These are phyloP conservation scores for Eurotiales sp. DNA, from an alignment of 2,329 filamentous ascomycete genomes.

Conservation along the genomic window DNA sequence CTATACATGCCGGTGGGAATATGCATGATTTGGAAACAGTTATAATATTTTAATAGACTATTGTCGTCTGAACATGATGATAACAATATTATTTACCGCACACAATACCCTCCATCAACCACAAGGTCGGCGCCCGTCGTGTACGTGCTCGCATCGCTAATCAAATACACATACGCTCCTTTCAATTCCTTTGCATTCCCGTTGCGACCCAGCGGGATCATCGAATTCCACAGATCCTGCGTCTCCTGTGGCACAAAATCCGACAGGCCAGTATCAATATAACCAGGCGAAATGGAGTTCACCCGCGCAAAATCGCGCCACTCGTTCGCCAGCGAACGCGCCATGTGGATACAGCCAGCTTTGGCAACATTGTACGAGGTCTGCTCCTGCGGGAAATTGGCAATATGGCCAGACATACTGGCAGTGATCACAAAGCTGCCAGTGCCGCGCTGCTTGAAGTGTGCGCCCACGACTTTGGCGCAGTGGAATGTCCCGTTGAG, in stretches of 20 bases:
- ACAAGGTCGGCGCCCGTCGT: constrained; percentile 48
- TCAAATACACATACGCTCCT: constrained; percentile 52
- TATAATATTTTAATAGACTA: too few relatives aligned
- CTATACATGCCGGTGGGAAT: too few relatives aligned
- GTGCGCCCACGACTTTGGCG: constrained; percentile 79
- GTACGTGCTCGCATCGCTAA: constrained; percentile 47
- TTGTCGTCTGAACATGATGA: too few relatives aligned
- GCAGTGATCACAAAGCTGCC: constrained; percentile 65
- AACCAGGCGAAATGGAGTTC: constrained; percentile 65
- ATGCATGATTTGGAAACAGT: too few relatives aligned
- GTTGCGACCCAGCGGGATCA: constrained; percentile 60
- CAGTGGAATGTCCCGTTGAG: constrained; percentile 83
- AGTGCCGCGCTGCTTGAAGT: constrained; percentile 65
- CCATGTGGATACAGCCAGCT: constrained; percentile 64
- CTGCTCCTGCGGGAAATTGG: constrained; percentile 61
- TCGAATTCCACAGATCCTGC: constrained; percentile 56
- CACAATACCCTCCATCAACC: constrained; percentile 49
- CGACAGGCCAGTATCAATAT: constrained; percentile 64
- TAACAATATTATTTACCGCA: constrained; percentile 38
- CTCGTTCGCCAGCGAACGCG: constrained; percentile 63
- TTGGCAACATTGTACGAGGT: constrained; percentile 64
- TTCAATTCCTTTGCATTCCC: constrained; percentile 64
- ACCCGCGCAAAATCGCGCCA: constrained; percentile 67
- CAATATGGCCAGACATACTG: constrained; percentile 57
- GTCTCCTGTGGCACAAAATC: constrained; percentile 60